Percentiles rank a stretch among this genome's conserved stretches.
These are phyloP conservation scores for Fusarium sp. DNA, from an alignment of 2,329 filamentous ascomycete species.

Conservation along the genomic window DNA sequence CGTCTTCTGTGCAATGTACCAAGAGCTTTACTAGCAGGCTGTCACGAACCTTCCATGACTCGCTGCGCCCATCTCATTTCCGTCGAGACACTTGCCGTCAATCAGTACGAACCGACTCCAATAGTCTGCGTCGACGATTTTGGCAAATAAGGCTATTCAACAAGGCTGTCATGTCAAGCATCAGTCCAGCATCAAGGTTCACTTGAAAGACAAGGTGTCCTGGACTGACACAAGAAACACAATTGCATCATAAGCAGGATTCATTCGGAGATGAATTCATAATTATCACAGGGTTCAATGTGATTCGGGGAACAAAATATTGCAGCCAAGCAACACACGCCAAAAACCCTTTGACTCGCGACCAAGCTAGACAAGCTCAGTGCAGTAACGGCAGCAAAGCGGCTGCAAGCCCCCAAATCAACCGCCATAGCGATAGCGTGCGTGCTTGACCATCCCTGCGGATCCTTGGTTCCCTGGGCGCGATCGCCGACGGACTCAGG, in stretches of 20 bases:
- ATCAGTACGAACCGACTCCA: slow-evolving; percentile 25
- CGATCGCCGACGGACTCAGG: slow-evolving; percentile 46
- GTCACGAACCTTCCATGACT: slow-evolving; percentile 38
- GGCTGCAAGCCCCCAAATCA: slow-evolving; percentile 3
- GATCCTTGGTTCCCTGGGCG: slow-evolving; percentile 36
- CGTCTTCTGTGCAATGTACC: slow-evolving; percentile 29
- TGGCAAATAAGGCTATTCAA: not conserved
- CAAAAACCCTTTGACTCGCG: slow-evolving; percentile 25
- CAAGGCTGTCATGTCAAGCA: slow-evolving; percentile 23
- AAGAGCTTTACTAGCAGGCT: slow-evolving; percentile 22
- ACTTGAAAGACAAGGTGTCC: not conserved
- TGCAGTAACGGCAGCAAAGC: slow-evolving; percentile 6
- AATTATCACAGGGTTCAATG: not conserved
- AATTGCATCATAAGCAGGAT: slow-evolving; percentile 13
- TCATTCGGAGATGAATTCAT: slow-evolving; percentile 10
- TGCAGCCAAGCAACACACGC: slow-evolving; percentile 5
- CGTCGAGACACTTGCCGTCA: slow-evolving; percentile 25
- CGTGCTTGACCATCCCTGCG: slow-evolving; percentile 26
- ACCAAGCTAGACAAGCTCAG: slow-evolving; percentile 25
- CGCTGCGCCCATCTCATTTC: slow-evolving; percentile 38
- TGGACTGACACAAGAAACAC: not conserved
- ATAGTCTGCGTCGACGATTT: slow-evolving; percentile 21
- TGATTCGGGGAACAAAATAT: slow-evolving; percentile 2
- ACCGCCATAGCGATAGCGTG: slow-evolving; percentile 4
- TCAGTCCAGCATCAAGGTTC: not conserved